Conservation (phyloP, 2,329 filamentous ascomycete genomes). For the Dryadomyces quercus-mongolicae region DNA sequence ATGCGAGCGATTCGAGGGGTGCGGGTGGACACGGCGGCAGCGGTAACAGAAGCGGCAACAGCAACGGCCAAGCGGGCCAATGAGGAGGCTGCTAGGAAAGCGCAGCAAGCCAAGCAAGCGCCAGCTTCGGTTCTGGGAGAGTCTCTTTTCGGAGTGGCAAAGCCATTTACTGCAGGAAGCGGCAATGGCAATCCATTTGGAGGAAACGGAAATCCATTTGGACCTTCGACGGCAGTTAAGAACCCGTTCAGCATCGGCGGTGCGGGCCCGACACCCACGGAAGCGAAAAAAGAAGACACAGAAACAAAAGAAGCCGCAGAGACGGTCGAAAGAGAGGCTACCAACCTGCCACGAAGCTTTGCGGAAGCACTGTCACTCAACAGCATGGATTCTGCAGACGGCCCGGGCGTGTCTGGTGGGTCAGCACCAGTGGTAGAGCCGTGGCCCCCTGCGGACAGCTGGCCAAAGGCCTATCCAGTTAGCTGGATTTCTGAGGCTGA, state of each 20-base stretch:
- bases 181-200: conserved; percentile 18
- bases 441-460: conserved; percentile 58
- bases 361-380: conserved; percentile 68
- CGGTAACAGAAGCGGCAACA: conserved; percentile 29
- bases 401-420: conserved; percentile 11
- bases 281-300: not conserved
- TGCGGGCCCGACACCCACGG: not conserved
- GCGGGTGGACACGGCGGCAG: conserved; percentile 21
- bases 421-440: conserved; percentile 43
- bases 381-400: conserved; percentile 25
- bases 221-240: conserved; percentile 12
- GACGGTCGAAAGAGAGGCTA: not conserved
- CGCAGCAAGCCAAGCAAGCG: conserved; percentile 19
- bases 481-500: conserved; percentile 80
- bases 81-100: conserved; percentile 18
- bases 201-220: conserved; percentile 4
- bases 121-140: conserved; percentile 40
- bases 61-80: conserved; percentile 13
- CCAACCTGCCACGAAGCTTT: conserved; percentile 47
- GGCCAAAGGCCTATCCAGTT: conserved; percentile 60
- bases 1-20: conserved; percentile 64
- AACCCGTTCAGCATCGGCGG: conserved; percentile 7
- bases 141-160: conserved; percentile 53
- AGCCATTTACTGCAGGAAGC: conserved; percentile 24
- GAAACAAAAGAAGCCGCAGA: not conserved